Evolutionary conservation across 140 eudicot genomes (phyloP), one percentile per base, ranked within the genome.

Genomic region (Anethum foeniculum): DNA sequence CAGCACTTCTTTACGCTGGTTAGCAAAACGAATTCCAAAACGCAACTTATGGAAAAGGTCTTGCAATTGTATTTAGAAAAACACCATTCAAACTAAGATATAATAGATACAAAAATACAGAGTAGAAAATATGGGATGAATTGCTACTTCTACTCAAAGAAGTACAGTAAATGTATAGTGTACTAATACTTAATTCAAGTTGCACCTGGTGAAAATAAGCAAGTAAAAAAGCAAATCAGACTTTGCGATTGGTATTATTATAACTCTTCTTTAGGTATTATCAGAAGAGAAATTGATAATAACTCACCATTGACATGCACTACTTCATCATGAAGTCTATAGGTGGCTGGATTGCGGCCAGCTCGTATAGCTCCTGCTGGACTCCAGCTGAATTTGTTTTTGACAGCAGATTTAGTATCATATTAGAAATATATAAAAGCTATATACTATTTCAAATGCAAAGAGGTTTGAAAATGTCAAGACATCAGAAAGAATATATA

Each of bases 291-390:
- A 23, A 19, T n/a, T 48, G 13, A 64, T 71, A 77, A 64, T 2
- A 81, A 79, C 92, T 86, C 82, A 91, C 99, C 99, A 81, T 88
- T 89, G 77, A 95, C 96, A 80, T 89, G 84, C 56, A 95, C 81
- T 65, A 87, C 87, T 85, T 80, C 86, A 80, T 97, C 99, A 48
- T 85, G 82, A n/a, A 83, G 84, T 90, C 77, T 88, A 84, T 96
- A 96, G 32, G 88, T 87, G 51, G 99, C 99, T 76, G 99, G 93
- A 86, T 95, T 92, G 79, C 91, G 88, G 52, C 99, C 99, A 80
- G 97, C 87, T 89, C 89, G 87, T 81, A 95, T 83, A 79, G 97
- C 99, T 79, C 99, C 99, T 1, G 93, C 97, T 82, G 99, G 99
- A 84, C 86, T 96, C 99, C 99, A 96, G 84, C 99, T 96, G 88